Conservation (phyloP, 768 basidiomycete genomes). For the Hysterangium stoloniferum region DNA sequence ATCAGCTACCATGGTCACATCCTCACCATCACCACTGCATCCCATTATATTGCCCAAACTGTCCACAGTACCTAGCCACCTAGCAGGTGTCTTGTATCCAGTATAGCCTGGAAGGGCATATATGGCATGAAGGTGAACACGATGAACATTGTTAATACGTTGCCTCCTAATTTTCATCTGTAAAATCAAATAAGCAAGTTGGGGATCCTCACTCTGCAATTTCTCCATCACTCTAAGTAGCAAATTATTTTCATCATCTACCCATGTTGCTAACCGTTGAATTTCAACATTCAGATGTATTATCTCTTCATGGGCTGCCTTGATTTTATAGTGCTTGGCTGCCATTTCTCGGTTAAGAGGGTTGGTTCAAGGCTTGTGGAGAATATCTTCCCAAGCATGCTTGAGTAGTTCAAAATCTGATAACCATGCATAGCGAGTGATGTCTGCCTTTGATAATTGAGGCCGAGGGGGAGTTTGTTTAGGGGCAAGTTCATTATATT, state of each 20-base stretch:
- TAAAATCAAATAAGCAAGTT: not conserved
- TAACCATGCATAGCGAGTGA: conserved; percentile 11
- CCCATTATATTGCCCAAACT: no score
- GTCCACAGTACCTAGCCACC: no score
- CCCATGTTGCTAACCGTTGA: conserved; percentile 20
- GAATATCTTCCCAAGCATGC: conserved; percentile 21
- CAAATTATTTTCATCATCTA: conserved; percentile 16
- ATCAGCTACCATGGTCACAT: no score
- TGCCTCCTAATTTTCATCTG: not conserved
- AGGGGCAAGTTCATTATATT: conserved; percentile 25
- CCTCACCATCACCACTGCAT: no score
- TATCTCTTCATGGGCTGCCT: conserved; percentile 22
- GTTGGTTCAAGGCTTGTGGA: conserved; percentile 20
- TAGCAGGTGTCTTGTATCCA: not conserved
- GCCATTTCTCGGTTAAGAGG: conserved; percentile 19
- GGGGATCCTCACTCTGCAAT: not conserved
- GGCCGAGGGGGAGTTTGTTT: conserved; percentile 13
- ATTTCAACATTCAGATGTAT: conserved; percentile 19
- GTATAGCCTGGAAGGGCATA: not conserved
- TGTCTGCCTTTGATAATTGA: not conserved
- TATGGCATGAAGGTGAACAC: not conserved
- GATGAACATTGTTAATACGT: not conserved
- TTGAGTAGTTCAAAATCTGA: conserved; percentile 27
- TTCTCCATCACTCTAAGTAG: not conserved
- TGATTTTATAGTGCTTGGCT: conserved; percentile 16